These are phyloP conservation scores for Populus hybrid DNA, from an alignment of 441 rosid species.

Conservation along the genomic window DNA sequence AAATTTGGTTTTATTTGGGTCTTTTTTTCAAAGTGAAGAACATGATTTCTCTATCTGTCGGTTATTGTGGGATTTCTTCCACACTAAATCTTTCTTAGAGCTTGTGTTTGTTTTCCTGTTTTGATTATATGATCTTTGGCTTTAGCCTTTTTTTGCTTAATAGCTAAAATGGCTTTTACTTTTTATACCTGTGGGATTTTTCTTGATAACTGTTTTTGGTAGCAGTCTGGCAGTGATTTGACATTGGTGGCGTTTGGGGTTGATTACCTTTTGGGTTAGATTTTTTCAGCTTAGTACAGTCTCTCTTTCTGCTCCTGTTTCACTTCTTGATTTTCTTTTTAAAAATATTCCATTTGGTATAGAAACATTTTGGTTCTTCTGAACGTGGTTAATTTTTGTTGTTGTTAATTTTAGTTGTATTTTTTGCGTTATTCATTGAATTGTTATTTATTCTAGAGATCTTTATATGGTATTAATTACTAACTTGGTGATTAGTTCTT, in stretches of 20 bases:
- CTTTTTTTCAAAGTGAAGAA: background rate
- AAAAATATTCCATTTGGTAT: background rate
- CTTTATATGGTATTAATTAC: background rate
- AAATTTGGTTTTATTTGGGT: background rate
- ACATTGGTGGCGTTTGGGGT: background rate
- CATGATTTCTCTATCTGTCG: slow-evolving; percentile 28
- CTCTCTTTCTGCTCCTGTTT: background rate
- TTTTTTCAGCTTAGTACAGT: background rate
- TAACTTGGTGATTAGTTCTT: background rate
- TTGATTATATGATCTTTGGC: background rate
- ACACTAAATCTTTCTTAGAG: background rate
- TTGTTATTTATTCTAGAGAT: background rate
- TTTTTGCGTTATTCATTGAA: background rate
- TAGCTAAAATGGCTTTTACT: slow-evolving; percentile 5
- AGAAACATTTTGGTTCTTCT: background rate
- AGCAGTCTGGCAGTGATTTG: slow-evolving; percentile 3
- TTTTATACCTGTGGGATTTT: slow-evolving; percentile 1
- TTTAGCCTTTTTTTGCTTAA: background rate
- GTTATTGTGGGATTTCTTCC: slow-evolving; percentile 20
- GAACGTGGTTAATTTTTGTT: background rate
- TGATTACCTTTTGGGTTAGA: background rate
- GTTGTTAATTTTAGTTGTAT: background rate
- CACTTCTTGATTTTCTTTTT: background rate
- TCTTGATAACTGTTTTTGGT: background rate
- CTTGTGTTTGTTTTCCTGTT: slow-evolving; percentile 7